Base-by-base conservation (phyloP, 768 basidiomycete genomes). In the Floccularia luteovirens region DNA sequence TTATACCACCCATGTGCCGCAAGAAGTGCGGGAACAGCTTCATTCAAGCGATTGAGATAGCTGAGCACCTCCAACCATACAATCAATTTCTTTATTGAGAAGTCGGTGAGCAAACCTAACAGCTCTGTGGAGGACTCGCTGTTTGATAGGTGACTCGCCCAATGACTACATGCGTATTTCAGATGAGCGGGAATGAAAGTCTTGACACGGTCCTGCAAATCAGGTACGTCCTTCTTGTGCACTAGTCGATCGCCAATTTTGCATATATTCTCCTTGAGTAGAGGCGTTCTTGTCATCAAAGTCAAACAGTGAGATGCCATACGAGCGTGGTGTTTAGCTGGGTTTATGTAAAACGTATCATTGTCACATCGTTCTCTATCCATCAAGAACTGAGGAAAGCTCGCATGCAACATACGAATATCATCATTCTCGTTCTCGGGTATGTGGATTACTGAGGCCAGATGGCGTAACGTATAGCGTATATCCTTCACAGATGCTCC, bases 1-100 rank as follows among this genome's bases (percentile, higher is more conserved):
- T 34, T 12, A 34, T 34, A 34, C 32, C 32, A 34, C 8, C 20
- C 20, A 7, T 19, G 32, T 8, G 20, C 32, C n/a, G 8, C 20
- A 8, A 14, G 32, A 17, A 34, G 32, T 8, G 7, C 32, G 6
- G 32, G 32, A 17, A 19, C 32, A 7, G 20, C 32, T 34, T 7
- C 16, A 34, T 34, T 7, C 8, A 34, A 19, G 6, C 32, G 32
- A 19, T 17, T 17, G 7, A 34, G 8, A 7, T 17, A 34, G 32
- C 32, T 34, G n/a, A 34, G 8, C 32, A 34, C 32, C 32, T 34
- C 32, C n/a, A 34, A 8, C 32, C 32, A 34, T 8, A 34, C 32
- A 8, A 28, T 8, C 8, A 28, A 14, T 28, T 28, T 28, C n/a
- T 8, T 34, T 14, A 17, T 34, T 34, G 20, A 34, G 32, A 34